Base-by-base conservation (phyloP, 2,329 filamentous ascomycete genomes). In the Hypoxylon sp. region DNA sequence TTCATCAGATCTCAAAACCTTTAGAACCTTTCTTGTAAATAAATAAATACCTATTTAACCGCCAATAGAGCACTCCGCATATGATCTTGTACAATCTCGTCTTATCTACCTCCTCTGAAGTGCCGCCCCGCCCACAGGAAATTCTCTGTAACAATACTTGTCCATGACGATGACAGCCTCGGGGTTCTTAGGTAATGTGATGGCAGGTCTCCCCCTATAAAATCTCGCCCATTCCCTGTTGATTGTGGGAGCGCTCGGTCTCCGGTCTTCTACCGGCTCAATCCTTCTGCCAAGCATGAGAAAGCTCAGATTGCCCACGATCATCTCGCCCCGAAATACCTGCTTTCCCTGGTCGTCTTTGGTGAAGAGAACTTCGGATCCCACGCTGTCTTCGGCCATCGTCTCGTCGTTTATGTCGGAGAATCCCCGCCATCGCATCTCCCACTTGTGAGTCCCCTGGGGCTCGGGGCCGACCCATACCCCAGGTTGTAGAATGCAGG, bases 371-470 rank as follows among this genome's bases (percentile, higher is more conserved):
- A 38, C 34, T 8, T 40, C 47, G n/a, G 47, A 37, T 3, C 38
- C 41, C 17, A 11, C n/a, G 7, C 16, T 12, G 21, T 51, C 47
- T 21, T 51, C 47, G 12, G 32, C 37, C 26, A 44, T 27, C 11
- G 30, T 23, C 11, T 32, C 17, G n/a, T 13, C 21, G 17, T 34
- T 32, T 11, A 26, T 23, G 7, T 51, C 40, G 2, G 31, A 36
- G 26, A 47, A 54, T 7, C 44, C 50, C 12, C 50, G 23, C 50
- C 50, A 54, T 15, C 43, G 30, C 43, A 54, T 48, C 37, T 47
- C 50, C 36, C 36, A 54, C 12, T 35, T 26, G 16, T 32, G 42
- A 16, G 23, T 37, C 5, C 50, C 50, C 21, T 15, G 35, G 11
- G 42, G 20, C 9, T 41, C 30, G 11, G 44, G 37, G 5, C 44